Base-by-base conservation (phyloP, 176 grass and related monocot genomes). In the Melocanna baccifera region DNA sequence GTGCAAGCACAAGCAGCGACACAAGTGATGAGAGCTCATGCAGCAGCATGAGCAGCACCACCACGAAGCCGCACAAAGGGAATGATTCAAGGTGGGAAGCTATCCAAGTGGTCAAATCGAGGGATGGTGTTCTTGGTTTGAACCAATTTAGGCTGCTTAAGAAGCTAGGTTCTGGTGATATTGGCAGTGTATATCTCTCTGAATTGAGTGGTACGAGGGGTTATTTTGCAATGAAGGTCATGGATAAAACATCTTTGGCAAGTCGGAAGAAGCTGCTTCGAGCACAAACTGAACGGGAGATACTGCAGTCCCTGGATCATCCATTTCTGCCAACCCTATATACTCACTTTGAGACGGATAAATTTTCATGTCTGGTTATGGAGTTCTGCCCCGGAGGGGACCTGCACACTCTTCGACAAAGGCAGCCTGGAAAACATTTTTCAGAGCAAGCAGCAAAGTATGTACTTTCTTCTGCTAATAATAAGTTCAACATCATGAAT, bases 171-270 rank as follows among this genome's bases (percentile, higher is more conserved):
- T 96, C 86, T 48, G 94, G 94, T 76, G 94, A 96, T 79, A 96
- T 96, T 41, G 91, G 94, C 19, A 96, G 94, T 32, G 94, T 96
- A 6, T 96, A 96, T 63, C 87, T 96, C 62, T 96, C 94, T 7
- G 94, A 96, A 81, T 50, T 96, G 84, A 96, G 87, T 80, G 94
- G 94, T 66, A 96, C 84, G 1, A 85, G 88, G 73, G 89, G 91
- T 72, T 93, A 93, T 67, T 96, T 96, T 89, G 94, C 94, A 59
- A 96, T 96, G 94, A 96, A 96, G 77, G 84, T 97, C 43, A 97
- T 97, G 94, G 94, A 97, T 84, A 97, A 94, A 88, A 81, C 87
- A 18, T 97, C 91, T 26, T 64, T 97, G 46, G 94, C 87, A 1
- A 97, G 91, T 84, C 85, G 94, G 28, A 97, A 97, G 91, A 97